Conservation (phyloP, 345 rosid species). For the Camelina sativa region DNA sequence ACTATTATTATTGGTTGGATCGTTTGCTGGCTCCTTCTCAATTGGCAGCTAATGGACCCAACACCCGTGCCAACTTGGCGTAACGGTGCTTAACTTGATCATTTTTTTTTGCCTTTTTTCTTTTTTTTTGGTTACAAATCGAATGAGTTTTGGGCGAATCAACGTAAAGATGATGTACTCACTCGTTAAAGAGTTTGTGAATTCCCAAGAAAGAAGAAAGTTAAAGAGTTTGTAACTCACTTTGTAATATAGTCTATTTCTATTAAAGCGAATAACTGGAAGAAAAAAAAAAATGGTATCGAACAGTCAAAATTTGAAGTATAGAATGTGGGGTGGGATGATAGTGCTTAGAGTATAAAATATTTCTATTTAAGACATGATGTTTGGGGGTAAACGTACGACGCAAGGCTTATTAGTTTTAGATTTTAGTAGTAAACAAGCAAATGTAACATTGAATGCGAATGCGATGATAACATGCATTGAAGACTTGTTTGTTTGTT, state of each 20-base stretch:
- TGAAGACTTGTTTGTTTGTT: not conserved
- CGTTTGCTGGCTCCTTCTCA: slow-evolving; percentile 37
- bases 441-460: slow-evolving; percentile 22
- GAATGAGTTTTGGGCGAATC: not conserved
- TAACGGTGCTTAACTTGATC: slow-evolving; percentile 13
- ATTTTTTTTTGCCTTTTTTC: not conserved
- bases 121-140: not conserved
- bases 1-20: not conserved
- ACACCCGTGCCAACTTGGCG: slow-evolving; percentile 20
- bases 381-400: slow-evolving; percentile 1
- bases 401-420: not conserved
- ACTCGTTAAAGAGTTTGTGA: not conserved
- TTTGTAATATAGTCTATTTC: too few relatives aligned
- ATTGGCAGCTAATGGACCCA: slow-evolving; percentile 1
- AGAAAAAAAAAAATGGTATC: too few relatives aligned
- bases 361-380: not conserved
- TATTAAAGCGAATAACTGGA: too few relatives aligned
- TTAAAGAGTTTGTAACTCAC: not conserved
- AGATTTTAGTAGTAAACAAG: slow-evolving; percentile 1
- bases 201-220: not conserved
- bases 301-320: too few relatives aligned
- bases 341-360: too few relatives aligned
- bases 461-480: slow-evolving; percentile 18
- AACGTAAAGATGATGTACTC: not conserved
- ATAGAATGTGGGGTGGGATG: too few relatives aligned